Percentiles rank a stretch among this genome's conserved stretches.
Evolutionary conservation across 2,329 filamentous ascomycete species (phyloP).

Genomic region (Coniochaeta sp.): DNA sequence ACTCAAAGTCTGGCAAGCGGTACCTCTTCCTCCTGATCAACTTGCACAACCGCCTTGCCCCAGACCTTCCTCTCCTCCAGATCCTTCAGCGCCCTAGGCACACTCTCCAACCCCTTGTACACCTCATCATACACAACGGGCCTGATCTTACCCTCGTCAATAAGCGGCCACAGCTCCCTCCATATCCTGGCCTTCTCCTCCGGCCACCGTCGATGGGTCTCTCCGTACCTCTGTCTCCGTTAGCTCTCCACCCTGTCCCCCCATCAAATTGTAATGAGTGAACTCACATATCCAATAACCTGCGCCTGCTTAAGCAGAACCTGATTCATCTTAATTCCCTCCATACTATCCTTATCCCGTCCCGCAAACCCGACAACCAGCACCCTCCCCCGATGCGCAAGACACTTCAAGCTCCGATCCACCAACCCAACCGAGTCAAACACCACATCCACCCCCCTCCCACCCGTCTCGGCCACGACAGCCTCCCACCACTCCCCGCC

Average conservation of each 20-base stretch:
- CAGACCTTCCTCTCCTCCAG: constrained; percentile 40
- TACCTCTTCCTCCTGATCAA: constrained; percentile 16
- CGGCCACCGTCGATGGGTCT: constrained; percentile 42
- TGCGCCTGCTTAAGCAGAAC: constrained; percentile 43
- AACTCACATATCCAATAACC: constrained; percentile 43
- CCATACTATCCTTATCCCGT: constrained; percentile 37
- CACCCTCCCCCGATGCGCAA: constrained; percentile 44
- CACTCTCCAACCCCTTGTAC: constrained; percentile 41
- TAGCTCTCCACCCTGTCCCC: background rate
- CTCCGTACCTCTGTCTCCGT: constrained; percentile 38
- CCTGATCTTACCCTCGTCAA: constrained; percentile 37
- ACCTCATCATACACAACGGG: constrained; percentile 39
- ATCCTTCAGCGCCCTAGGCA: constrained; percentile 42
- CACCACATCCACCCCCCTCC: constrained; percentile 46
- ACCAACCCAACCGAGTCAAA: constrained; percentile 52
- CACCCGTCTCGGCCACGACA: constrained; percentile 37
- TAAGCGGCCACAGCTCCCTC: constrained; percentile 39
- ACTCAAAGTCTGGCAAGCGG: background rate
- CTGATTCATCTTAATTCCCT: constrained; percentile 45
- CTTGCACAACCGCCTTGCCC: constrained; percentile 47
- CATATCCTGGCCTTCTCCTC: constrained; percentile 39
- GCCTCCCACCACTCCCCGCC: constrained; percentile 37
- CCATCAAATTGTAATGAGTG: background rate
- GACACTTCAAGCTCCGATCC: constrained; percentile 42
- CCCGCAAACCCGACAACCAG: constrained; percentile 53